phyloP scores from a whole-genome alignment of 345 rosid genomes.

The Arabidopsis suecica region DNA sequence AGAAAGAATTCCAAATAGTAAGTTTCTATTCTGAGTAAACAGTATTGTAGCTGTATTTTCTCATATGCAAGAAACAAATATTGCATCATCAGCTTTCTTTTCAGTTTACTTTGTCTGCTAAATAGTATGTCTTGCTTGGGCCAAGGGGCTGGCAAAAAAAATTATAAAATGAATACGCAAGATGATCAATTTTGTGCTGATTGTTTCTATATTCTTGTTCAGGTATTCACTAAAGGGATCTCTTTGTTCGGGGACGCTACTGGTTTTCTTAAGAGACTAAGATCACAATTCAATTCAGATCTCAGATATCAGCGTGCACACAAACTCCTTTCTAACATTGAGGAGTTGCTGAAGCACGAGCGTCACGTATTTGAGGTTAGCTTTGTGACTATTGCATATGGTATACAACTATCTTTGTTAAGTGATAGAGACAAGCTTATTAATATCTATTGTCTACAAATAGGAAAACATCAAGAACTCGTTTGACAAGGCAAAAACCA shows the following conservation, averaged over 20 bases:
- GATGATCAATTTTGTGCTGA: constrained; percentile 12
- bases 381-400: constrained; percentile 20
- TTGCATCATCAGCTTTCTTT: neutral
- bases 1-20: constrained; percentile 66
- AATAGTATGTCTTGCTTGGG: constrained; percentile 11
- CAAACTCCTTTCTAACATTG: constrained; percentile 59
- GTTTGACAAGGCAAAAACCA: constrained; percentile 52
- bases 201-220: constrained; percentile 33
- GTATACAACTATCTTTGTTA: constrained; percentile 19
- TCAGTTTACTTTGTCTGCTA: neutral
- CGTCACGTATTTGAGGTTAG: constrained; percentile 70
- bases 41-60: constrained; percentile 8
- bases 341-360: constrained; percentile 74
- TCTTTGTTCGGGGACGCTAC: constrained; percentile 64
- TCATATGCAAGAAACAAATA: neutral
- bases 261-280: constrained; percentile 58
- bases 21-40: constrained; percentile 22
- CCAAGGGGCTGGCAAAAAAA: neutral
- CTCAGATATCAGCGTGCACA: constrained; percentile 53
- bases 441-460: constrained; percentile 27
- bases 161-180: neutral
- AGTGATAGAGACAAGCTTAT: constrained; percentile 28
- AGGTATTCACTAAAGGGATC: constrained; percentile 71
- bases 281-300: constrained; percentile 51
- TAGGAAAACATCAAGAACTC: constrained; percentile 54